Conservation (phyloP, 495 filamentous ascomycete species). For the Aspergillus avenaceus region DNA sequence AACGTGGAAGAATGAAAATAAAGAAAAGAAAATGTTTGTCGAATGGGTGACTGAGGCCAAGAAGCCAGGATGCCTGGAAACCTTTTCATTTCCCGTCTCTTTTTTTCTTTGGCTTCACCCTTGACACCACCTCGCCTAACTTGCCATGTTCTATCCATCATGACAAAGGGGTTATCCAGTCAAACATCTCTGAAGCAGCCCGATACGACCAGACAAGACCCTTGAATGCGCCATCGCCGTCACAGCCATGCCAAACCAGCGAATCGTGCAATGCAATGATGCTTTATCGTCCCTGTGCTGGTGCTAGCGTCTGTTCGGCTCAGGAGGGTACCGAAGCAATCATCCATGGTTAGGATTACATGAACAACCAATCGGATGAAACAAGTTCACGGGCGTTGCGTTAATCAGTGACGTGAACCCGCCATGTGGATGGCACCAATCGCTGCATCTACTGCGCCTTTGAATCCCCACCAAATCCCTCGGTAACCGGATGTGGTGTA, state of each 20-base stretch:
- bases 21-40: no score
- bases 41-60: no score
- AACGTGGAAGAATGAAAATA: no score
- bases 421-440: no score
- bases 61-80: no score
- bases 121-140: no score
- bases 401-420: no score
- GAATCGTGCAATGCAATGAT: background rate
- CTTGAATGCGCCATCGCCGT: background rate
- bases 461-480: conserved; percentile 2
- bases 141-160: no score
- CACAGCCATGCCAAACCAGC: background rate
- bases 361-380: background rate
- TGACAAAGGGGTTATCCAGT: no score
- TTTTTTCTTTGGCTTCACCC: no score
- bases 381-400: background rate
- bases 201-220: background rate
- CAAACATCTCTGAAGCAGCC: no score
- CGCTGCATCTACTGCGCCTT: background rate
- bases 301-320: background rate
- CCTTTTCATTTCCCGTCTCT: no score
- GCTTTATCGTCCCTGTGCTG: background rate
- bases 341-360: background rate
- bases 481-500: conserved; percentile 3
- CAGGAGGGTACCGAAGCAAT: background rate